Evolutionary conservation across 2,329 filamentous ascomycete species (phyloP), one percentile per base, ranked within the genome.

Genomic region (Allantophomopsis cytisporea): DNA sequence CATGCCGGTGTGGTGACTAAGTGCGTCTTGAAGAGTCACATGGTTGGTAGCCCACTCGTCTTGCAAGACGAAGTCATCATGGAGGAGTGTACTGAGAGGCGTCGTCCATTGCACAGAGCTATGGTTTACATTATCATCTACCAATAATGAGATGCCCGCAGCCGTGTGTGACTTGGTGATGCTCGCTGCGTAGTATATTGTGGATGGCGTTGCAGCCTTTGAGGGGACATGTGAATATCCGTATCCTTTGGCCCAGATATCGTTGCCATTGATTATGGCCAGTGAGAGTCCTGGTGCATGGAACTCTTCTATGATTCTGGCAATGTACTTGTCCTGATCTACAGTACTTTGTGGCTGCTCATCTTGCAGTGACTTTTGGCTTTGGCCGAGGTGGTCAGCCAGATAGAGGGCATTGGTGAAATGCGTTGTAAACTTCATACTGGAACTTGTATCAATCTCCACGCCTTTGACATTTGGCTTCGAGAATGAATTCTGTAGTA

Each of bases 91-190:
- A 1, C 59, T 60, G 23, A 76, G 60, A 2, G 60, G 60, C 1
- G 67, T 66, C 3, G 57, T 51, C 66, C 69, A 75, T 30, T 63
- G 57, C 2, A 65, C 47, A 10, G 31, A 34, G 31, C 14, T 15
- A 8, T 28, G 23, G 23, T 58, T 53, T 39, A 49, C 54, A 30
- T 62, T 57, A 7, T 66, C 58, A n/a, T 63, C 61, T 5, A 73
- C 56, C 7, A 76, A 61, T 2, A 72, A 50, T 1, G 66, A 61
- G 2, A 78, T 51, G 0, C 61, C 59, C 1, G 69, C 69, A 1
- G 66, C 63, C 0, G 65, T 68, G 36, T 72, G 63, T 2, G 69
- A 66, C 50, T 78, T 78, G 15, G 69, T 73, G 1, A 64, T 73
- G 33, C 69, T 74, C 2, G 64, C 74, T 2, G 60, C 61, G 42